A percentile compares a stretch with the other conserved stretches of the same genome.
phyloP scores from a whole-genome alignment of 202 grass and related monocot genomes.

The Setaria italica region DNA sequence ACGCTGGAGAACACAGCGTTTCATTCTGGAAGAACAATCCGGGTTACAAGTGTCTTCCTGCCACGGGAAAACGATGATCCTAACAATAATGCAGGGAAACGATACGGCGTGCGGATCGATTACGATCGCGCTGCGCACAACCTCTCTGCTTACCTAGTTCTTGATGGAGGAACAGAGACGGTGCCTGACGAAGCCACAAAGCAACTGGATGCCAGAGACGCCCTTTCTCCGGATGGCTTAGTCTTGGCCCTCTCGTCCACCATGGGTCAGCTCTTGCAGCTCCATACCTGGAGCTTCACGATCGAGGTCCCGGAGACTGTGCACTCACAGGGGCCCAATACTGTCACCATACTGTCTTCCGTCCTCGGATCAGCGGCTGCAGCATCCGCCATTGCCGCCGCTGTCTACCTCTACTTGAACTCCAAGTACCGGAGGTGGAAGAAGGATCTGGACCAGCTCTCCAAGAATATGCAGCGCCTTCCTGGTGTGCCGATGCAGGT shows the following conservation, averaged over 20 bases:
- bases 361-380: neutral
- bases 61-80: neutral
- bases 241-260: neutral
- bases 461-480: neutral
- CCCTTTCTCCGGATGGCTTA: neutral
- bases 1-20: neutral
- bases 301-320: neutral
- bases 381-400: neutral
- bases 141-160: neutral
- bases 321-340: neutral
- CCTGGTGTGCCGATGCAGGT: neutral
- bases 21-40: neutral
- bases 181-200: neutral
- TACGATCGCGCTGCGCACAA: neutral
- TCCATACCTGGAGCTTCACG: neutral
- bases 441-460: neutral
- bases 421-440: slow-evolving; percentile 24
- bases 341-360: neutral
- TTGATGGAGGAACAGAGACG: neutral
- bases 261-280: neutral
- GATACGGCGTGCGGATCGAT: neutral
- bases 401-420: neutral
- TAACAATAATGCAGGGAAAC: too few species aligned
- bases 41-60: neutral
- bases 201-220: neutral